Base-by-base conservation (phyloP, 371 early-diverging fungal species). In the Modicella reniformis region DNA sequence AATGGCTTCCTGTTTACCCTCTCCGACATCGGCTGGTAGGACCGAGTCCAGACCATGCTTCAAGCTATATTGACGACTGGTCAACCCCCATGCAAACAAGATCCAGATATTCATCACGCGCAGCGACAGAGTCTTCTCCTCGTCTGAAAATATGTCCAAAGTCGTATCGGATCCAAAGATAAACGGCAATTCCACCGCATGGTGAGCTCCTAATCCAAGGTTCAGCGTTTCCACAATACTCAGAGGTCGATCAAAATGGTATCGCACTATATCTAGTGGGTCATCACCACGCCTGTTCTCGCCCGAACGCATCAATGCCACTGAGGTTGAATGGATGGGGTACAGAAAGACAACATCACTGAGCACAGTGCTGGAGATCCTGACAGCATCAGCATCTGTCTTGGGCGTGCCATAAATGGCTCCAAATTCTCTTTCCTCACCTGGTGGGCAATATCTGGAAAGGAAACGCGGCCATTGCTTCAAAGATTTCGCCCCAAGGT, bases 381-480 rank as follows among this genome's bases (percentile, higher is more conserved):
- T 44, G 1, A 56, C 62, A 0, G 79, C 73, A 33, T 79, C 79
- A n/a, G 55, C 74, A 47, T 79, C 61, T 21, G 73, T 73, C 66
- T 48, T 63, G 25, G 79, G 73, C 9, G 32, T n/a, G 0, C 79
- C 79, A 37, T 79, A 79, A 40, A 79, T 65, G 3, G 56, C 63
- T 30, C 62, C 79, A 67, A 79, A 79, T 33, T 66, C 79, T 44
- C 65, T 63, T 60, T 79, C 79, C 48, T 54, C 53, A 3, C 70
- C 73, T 0, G 79, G 79, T 10, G 79, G 73, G 34, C 73, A 79
- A 41, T 79, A 26, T 21, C 70, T 47, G 1, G 73, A 58, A 40
- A 62, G 17, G 41, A 79, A 79, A 15, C 72, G 62, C n/a, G 79
- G 67, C 79, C 79, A 79, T 6, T 58, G 65, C 65, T 79, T 79